phyloP scores from a whole-genome alignment of 2,329 filamentous ascomycete species.

The Simplicillium aogashimaense region DNA sequence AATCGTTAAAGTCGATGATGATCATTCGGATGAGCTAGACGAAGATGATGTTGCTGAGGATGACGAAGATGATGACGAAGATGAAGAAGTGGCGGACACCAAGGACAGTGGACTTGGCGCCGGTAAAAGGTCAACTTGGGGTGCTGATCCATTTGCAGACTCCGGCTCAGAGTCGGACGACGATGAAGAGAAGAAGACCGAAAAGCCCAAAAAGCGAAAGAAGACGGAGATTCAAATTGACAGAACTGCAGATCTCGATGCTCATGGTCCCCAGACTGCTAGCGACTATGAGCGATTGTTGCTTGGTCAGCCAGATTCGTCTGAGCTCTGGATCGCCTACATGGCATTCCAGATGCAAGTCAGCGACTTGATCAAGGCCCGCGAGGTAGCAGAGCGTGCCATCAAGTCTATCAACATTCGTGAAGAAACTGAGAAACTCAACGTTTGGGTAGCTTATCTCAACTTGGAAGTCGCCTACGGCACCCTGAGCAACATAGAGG shows the following conservation, averaged over 20 bases:
- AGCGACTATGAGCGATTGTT: constrained; percentile 92
- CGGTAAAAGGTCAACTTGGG: constrained; percentile 84
- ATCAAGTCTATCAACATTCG: constrained; percentile 84
- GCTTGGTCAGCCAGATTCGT: constrained; percentile 87
- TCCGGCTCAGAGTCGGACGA: constrained; percentile 26
- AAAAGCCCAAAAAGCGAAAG: constrained; percentile 65
- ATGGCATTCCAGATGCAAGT: constrained; percentile 98
- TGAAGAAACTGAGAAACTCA: constrained; percentile 86
- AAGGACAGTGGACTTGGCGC: constrained; percentile 49
- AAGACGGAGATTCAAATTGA: constrained; percentile 76
- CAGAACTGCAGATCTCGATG: constrained; percentile 83
- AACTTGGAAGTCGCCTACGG: constrained; percentile 92
- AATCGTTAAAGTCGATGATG: constrained; percentile 35
- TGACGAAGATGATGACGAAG: constrained; percentile 30
- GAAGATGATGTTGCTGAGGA: constrained; percentile 20
- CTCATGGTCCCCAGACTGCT: constrained; percentile 76
- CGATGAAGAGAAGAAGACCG: constrained; percentile 29
- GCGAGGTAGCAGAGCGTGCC: constrained; percentile 82
- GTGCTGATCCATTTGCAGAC: constrained; percentile 54
- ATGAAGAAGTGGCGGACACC: constrained; percentile 16
- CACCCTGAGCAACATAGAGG: constrained; percentile 70
- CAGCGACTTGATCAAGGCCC: constrained; percentile 78
- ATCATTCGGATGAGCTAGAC: constrained; percentile 22
- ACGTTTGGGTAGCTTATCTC: constrained; percentile 89
- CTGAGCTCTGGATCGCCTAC: constrained; percentile 87